A percentile compares a stretch with the other conserved stretches of the same genome.
These are phyloP conservation scores for Spathaspora gorwiae DNA, from an alignment of 805 yeast species.

Conservation along the genomic window DNA sequence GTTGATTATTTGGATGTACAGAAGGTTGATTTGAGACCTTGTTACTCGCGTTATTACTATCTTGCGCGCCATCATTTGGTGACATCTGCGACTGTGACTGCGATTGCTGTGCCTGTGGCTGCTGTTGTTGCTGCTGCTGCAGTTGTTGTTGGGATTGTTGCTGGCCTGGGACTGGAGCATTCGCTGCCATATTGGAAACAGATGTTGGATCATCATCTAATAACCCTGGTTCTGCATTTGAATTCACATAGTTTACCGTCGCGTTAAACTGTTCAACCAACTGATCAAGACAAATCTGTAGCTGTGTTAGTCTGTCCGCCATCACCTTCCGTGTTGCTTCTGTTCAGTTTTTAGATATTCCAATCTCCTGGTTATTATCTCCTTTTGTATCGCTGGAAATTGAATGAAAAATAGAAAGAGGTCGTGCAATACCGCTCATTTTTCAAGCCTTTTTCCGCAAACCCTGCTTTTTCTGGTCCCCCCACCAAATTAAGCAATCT, in stretches of 20 bases:
- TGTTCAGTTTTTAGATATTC: too few species aligned
- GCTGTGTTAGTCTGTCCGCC: constrained; percentile 87
- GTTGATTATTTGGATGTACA: constrained; percentile 9
- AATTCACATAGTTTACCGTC: constrained; percentile 62
- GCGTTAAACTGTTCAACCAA: constrained; percentile 77
- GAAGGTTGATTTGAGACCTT: constrained; percentile 14
- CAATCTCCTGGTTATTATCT: too few species aligned
- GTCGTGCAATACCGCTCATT: too few species aligned
- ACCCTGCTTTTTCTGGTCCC: too few species aligned
- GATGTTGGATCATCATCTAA: constrained; percentile 67
- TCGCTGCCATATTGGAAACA: constrained; percentile 59
- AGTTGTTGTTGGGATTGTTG: constrained; percentile 10
- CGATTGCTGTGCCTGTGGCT: constrained; percentile 1
- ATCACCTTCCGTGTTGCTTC: constrained; percentile 22
- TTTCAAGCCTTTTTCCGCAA: too few species aligned
- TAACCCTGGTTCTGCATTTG: constrained; percentile 32
- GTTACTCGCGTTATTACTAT: constrained; percentile 12
- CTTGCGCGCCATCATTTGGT: neutral
- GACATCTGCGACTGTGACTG: neutral
- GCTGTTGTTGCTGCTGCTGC: constrained; percentile 2
- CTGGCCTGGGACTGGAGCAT: constrained; percentile 45
- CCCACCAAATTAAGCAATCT: too few species aligned
- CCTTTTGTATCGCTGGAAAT: too few species aligned
- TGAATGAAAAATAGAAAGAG: too few species aligned
- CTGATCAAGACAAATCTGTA: constrained; percentile 83